Evolutionary conservation across 352 stramenopile genomes (phyloP), one percentile per base, ranked within the genome.

Genomic region (Phytophthora tentaculata): DNA sequence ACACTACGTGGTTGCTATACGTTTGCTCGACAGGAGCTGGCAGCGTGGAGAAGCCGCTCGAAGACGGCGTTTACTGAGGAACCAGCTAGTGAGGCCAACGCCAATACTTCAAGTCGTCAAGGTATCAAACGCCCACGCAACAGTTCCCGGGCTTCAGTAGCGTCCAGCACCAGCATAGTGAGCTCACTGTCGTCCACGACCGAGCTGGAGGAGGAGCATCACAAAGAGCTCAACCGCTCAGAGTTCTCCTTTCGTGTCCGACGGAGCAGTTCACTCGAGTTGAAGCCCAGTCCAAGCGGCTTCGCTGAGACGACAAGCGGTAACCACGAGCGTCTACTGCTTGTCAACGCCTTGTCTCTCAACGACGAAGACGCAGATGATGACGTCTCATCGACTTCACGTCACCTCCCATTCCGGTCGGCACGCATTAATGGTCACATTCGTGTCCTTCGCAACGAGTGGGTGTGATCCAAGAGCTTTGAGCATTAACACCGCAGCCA

Each of bases 101-200:
- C 14, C 1, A 64, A 20, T 12, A 13, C 45, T 41, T 32, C 28
- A 1, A 32, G n/a, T n/a, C n/a, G n/a, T n/a, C n/a, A 32, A 13
- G 19, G 19, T 24, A n/a, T 54, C 32, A 63, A 50, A 20, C 51
- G 45, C 5, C 23, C 35, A 13, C 50, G 47, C 32, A 14, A 16
- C 12, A 57, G 22, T 39, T 45, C 53, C 5, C 41, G 23, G 6
- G 26, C 28, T 23, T 69, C 53, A 10, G 47, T 24, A 26, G 22
- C n/a, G 5, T 69, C 60, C 16, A 57, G 56, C 13, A 22, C 19
- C 16, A 71, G 64, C 9, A 35, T 56, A 2, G 17, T 58, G 28
- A 69, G 59, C 28, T 68, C 65, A 20, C 24, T 69, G 26, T 65
- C 66, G 24, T 73, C 66, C 1, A 53, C n/a, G 6, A 64, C 54